phyloP scores from a whole-genome alignment of 1,139 yeast genomes.

The Debaryomyces sp. region DNA sequence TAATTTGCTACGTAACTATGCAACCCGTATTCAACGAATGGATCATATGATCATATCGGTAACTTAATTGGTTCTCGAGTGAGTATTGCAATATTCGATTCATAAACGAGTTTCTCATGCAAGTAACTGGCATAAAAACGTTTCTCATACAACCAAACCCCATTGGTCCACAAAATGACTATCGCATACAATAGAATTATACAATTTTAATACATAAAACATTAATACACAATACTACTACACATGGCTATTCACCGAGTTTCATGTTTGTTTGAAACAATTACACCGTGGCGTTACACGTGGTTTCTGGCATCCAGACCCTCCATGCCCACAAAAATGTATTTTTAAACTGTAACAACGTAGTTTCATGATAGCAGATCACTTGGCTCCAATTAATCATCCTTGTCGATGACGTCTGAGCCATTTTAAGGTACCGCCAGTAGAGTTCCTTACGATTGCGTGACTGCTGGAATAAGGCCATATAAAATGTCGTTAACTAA shows the following conservation, averaged over 20 bases:
- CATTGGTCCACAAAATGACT: not conserved
- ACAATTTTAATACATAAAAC: not conserved
- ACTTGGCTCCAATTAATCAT: not conserved
- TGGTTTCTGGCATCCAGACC: not conserved
- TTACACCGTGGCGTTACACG: conserved; percentile 6
- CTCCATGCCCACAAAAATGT: not conserved
- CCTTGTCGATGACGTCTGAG: not conserved
- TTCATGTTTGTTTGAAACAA: conserved; percentile 1
- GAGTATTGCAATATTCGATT: not conserved
- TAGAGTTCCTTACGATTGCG: not conserved
- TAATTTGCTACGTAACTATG: not conserved
- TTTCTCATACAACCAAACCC: not conserved
- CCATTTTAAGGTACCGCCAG: not conserved
- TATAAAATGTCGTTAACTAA: conserved; percentile 1
- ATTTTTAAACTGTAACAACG: not conserved
- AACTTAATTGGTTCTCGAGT: not conserved
- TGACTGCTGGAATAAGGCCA: not conserved
- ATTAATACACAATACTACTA: not conserved
- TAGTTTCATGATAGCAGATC: not conserved
- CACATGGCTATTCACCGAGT: not conserved
- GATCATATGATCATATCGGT: not conserved
- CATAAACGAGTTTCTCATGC: not conserved
- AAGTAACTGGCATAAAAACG: not conserved
- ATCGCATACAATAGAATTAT: not conserved
- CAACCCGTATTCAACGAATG: not conserved